phyloP scores from a whole-genome alignment of 1,284 basidiomycete species.

The Fomitopsis betulina region DNA sequence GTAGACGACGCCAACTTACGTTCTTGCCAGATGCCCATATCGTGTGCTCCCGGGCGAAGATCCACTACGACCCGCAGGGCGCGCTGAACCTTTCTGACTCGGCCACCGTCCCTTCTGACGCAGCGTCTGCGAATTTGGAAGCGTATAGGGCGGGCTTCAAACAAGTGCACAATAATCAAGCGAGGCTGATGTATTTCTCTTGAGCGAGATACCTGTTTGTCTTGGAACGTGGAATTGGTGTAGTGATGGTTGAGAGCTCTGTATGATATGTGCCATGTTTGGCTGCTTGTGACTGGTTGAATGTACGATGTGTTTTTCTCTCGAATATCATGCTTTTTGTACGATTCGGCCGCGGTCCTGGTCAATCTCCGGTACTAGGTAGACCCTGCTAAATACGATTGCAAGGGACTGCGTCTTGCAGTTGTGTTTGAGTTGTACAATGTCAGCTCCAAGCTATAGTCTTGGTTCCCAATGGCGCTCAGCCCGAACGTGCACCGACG shows the following conservation, averaged over 20 bases:
- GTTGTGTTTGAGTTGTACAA: too few species aligned
- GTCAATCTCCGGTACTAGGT: too few species aligned
- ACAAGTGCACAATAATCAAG: not conserved
- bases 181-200: not conserved
- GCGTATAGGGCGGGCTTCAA: not conserved
- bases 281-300: too few species aligned
- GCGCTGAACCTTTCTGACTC: slow-evolving; percentile 52
- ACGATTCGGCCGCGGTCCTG: too few species aligned
- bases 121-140: not conserved
- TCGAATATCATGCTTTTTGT: too few species aligned
- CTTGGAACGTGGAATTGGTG: too few species aligned
- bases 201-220: not conserved
- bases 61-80: slow-evolving; percentile 65
- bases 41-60: slow-evolving; percentile 73
- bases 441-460: too few species aligned
- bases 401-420: too few species aligned
- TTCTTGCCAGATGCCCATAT: slow-evolving; percentile 65
- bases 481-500: too few species aligned
- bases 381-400: too few species aligned
- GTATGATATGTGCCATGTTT: not conserved
- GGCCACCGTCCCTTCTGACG: slow-evolving; percentile 30
- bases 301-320: too few species aligned
- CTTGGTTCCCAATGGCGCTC: too few species aligned
- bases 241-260: not conserved
- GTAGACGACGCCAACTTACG: not conserved